Evolutionary conservation across 2,329 filamentous ascomycete genomes (phyloP), one percentile per base, ranked within the genome.

Genomic region (Dothideomycetes sp.): DNA sequence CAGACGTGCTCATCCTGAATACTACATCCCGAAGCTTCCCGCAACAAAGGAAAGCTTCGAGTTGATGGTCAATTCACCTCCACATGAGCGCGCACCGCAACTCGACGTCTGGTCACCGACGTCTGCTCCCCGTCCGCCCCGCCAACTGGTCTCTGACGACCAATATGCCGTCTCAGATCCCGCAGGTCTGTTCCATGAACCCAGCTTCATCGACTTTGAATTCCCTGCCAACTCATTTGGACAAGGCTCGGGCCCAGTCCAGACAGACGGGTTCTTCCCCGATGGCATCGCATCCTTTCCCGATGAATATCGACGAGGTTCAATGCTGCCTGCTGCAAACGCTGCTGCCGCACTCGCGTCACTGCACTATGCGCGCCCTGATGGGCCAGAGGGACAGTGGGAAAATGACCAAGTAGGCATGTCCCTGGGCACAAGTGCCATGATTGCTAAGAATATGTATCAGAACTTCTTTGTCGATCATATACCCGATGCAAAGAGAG

Each of bases 31-130:
- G 36, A 95, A 96, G 75, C 82, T 96, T 53, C 89, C 91, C 50
- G 91, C 91, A 36, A 98, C 89, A 52, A 89, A 95, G 64, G 89
- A 96, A 66, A 95, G 87, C 78, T 95, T 98, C 65, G 70, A 84
- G 56, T 72, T 94, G 61, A 96, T 96, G 91, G 85, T 96, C 62
- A 93, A 79, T 62, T 87, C 85, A 49, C 82, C 86, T 47, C 88
- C 84, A 9, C 80, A 81, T 46, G 80, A 85, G 59, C 75, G 75
- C 54, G 75, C 73, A 33, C 44, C 38, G 11, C 34, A 37, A 55
- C 63, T 52, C 59, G 61, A 55, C 52, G 30, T 39, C 32, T 47
- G 45, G 45, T 47, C 45, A 14, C 45, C 45, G 22, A 43, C 45
- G 31, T 47, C 45, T 32, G 39, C 39, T 19, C 39, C 39, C 15